These are phyloP conservation scores for Fomitopsis betulina DNA, from an alignment of 1,284 basidiomycete species.

Conservation along the genomic window DNA sequence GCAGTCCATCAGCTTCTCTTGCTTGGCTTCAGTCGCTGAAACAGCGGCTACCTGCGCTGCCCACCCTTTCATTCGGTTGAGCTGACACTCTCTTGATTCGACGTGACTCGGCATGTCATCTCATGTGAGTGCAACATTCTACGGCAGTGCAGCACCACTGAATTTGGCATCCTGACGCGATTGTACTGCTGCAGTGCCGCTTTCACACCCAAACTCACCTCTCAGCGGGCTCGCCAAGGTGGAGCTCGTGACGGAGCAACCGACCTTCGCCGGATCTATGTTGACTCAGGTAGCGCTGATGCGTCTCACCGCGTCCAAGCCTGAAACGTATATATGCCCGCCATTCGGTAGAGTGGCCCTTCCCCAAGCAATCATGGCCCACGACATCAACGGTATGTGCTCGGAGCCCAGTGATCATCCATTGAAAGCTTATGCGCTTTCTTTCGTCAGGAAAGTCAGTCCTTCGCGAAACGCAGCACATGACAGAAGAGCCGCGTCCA, in stretches of 20 bases:
- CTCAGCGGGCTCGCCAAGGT: background rate
- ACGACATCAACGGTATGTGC: background rate
- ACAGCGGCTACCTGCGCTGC: background rate
- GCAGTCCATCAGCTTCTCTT: background rate
- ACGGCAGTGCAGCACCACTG: too few relatives aligned
- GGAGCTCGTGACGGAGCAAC: background rate
- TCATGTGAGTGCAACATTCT: too few relatives aligned
- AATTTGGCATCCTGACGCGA: too few relatives aligned
- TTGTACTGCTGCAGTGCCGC: background rate
- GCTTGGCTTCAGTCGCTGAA: background rate
- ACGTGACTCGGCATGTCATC: too few relatives aligned
- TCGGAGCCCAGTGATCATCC: background rate
- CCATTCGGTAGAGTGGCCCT: background rate
- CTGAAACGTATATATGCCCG: background rate
- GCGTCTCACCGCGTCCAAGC: background rate
- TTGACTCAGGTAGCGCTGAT: background rate
- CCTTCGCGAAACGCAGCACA: background rate
- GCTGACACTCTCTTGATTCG: background rate
- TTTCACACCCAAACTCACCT: background rate
- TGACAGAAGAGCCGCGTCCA: slow-evolving; percentile 12
- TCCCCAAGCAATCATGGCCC: background rate
- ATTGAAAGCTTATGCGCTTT: background rate
- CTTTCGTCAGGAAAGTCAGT: background rate
- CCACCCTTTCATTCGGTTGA: background rate
- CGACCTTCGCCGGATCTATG: background rate